Evolutionary conservation across 208 protist species (phyloP).

Genomic region (Phytomonas francai): DNA sequence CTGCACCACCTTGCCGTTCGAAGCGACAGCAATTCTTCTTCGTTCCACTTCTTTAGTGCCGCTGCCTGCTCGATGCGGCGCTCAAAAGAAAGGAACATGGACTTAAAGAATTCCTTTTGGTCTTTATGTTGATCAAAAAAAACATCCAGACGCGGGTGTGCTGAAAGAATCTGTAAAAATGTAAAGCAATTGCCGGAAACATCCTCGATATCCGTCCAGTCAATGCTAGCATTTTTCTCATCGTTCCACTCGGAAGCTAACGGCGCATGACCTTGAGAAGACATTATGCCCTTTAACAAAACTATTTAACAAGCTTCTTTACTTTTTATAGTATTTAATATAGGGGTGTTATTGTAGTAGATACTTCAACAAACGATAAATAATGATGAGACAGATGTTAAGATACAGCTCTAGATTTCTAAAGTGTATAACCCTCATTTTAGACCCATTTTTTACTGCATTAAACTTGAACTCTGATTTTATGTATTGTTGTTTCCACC

Average conservation of each 20-base stretch:
- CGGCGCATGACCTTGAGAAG: slow-evolving; percentile 10
- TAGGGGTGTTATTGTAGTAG: slow-evolving; percentile 2
- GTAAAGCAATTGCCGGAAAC: slow-evolving; percentile 65
- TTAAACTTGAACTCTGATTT: not conserved
- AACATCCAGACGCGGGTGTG: slow-evolving; percentile 37
- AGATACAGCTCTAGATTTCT: not conserved
- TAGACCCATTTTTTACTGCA: not conserved
- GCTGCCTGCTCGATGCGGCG: slow-evolving; percentile 16
- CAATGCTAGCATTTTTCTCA: slow-evolving; percentile 73
- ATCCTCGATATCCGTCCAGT: slow-evolving; percentile 59
- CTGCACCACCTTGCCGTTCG: slow-evolving; percentile 61
- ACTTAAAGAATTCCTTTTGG: slow-evolving; percentile 14
- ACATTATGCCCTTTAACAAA: slow-evolving; percentile 1
- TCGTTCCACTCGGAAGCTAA: slow-evolving; percentile 45
- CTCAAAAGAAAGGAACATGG: slow-evolving; percentile 20
- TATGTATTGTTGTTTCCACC: not conserved
- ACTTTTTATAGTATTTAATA: not conserved
- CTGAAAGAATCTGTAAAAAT: slow-evolving; percentile 57
- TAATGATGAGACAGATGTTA: slow-evolving; percentile 12
- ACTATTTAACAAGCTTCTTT: slow-evolving; percentile 1
- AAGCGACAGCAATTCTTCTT: slow-evolving; percentile 27
- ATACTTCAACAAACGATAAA: slow-evolving; percentile 19
- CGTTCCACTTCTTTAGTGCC: slow-evolving; percentile 33
- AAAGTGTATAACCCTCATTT: not conserved
- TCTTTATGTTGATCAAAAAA: slow-evolving; percentile 20